Evolutionary conservation across 768 basidiomycete species (phyloP), one percentile per base, ranked within the genome.

Genomic region (Dendrothele bispora): DNA sequence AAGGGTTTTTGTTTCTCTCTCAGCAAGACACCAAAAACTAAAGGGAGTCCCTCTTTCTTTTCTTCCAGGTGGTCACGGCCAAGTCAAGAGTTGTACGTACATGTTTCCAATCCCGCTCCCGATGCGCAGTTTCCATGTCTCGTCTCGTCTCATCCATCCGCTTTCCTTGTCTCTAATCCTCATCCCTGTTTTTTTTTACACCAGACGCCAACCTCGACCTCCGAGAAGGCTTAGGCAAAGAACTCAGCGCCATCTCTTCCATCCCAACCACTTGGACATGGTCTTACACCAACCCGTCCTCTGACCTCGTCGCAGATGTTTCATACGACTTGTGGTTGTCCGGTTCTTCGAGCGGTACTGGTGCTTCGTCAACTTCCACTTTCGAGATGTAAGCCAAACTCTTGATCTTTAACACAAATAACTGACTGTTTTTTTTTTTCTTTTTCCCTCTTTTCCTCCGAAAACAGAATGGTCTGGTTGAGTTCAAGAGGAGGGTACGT

Each of bases 261-360:
- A 67, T 69, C 35, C 67, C 67, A 1, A 61, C 66, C 0, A 53
- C 50, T 11, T 69, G 66, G 66, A 48, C 52, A 27, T 69, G 65
- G 65, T 58, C 60, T 11, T 67, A 69, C 46, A 53, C 51, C 6
- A 56, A 56, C 12, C 63, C 63, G 1, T 64, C 63, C 15, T 64
- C 64, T 20, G 55, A 57, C 39, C 57, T 69, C 21, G 62, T 67
- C 12, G 65, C 67, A 7, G 64, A 69, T 48, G 65, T 69, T 12
- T 66, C 67, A 6, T 69, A 67, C 42, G 67, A 69, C 34, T 41
- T 67, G 30, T 69, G 67, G 67, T 55, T 69, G 2, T 69, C 67
- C 11, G 60, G 55, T 22, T 40, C 36, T 5, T 55, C 64, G 14
- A 52, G 57, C 7, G 51, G 61, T 4, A 44, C 39, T 8, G 67